Evolutionary conservation across 768 basidiomycete genomes (phyloP).

Genomic region (Mycena vulgaris): DNA sequence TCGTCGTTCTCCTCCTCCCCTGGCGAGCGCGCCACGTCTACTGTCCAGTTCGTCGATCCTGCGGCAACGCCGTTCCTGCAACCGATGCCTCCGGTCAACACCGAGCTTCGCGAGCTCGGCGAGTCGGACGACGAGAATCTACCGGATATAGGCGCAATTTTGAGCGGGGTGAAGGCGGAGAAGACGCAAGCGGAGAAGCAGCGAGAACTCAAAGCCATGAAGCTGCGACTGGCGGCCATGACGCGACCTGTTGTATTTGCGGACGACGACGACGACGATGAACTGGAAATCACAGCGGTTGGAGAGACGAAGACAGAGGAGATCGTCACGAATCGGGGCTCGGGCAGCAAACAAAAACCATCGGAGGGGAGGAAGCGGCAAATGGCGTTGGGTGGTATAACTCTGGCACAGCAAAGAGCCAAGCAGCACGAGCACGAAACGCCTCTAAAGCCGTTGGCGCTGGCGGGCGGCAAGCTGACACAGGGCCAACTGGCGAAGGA

Average conservation of each 20-base stretch:
- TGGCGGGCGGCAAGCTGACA: neutral
- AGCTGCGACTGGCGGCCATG: constrained; percentile 11
- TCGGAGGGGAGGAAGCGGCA: constrained; percentile 35
- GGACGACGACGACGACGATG: constrained; percentile 32
- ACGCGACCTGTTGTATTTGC: neutral
- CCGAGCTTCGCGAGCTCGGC: constrained; percentile 23
- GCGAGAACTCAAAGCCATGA: constrained; percentile 26
- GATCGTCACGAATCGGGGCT: constrained; percentile 2
- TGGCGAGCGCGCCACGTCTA: neutral
- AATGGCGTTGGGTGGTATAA: constrained; percentile 22
- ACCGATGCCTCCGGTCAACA: neutral
- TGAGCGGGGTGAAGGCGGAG: constrained; percentile 4
- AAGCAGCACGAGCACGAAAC: constrained; percentile 14
- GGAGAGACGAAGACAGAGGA: constrained; percentile 6
- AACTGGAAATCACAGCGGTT: constrained; percentile 15
- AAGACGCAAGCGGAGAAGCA: constrained; percentile 25
- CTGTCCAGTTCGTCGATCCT: neutral
- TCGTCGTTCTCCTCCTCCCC: constrained; percentile 32
- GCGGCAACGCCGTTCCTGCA: neutral
- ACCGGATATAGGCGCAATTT: constrained; percentile 29
- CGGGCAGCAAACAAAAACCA: constrained; percentile 14
- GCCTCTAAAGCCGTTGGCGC: constrained; percentile 11
- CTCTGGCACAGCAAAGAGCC: constrained; percentile 24
- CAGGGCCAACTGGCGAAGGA: constrained; percentile 23
- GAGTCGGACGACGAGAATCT: constrained; percentile 32